Base-by-base conservation (phyloP, 1,284 basidiomycete species). In the Ceratobasidium sp. region DNA sequence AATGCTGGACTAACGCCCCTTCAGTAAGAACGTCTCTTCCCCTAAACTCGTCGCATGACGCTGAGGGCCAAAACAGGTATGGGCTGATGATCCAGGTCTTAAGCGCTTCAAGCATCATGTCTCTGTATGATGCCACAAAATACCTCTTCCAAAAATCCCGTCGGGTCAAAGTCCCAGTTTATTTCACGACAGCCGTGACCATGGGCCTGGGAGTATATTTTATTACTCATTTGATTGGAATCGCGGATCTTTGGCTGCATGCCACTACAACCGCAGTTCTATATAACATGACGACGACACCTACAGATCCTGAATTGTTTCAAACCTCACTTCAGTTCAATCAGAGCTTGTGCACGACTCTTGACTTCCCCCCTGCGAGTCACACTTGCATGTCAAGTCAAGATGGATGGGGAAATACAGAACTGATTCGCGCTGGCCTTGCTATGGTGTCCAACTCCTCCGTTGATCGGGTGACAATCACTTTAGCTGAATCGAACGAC, bases 211-310 rank as follows among this genome's bases (percentile, higher is more conserved):
- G 23, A 4, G n/a, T 60, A 3, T 60, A 60, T 26, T 1, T 36
- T 2, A 23, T 43, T 5, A 43, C 58, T 21, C 58, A 60, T 12
- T 34, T 60, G 6, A 18, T 60, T 26, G 58, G 58, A 26, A 5
- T 36, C 28, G 58, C 58, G 9, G 58, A 60, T 26, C 36, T 60
- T 10, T 60, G 58, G 58, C 58, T 60, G 12, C 58, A 60, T 18
- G 58, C 58, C 8, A 60, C 58, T 2, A 60, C 39, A 5, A 8
- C 32, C 4, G 39, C 58, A 4, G 36, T 43, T 5, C 10, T 43
- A 1, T 43, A 23, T 23, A 60, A 60, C 58, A 26, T 52, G 10
- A 5, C 50, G 12, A 23, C 6, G 4, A 43, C 39, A 18, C 26
- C 41, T 21, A 26, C 58, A 21, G 6, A 3, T 14, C 12, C 53